Evolutionary conservation across 495 filamentous ascomycete genomes (phyloP).

Genomic region (Aspergillus affinis): DNA sequence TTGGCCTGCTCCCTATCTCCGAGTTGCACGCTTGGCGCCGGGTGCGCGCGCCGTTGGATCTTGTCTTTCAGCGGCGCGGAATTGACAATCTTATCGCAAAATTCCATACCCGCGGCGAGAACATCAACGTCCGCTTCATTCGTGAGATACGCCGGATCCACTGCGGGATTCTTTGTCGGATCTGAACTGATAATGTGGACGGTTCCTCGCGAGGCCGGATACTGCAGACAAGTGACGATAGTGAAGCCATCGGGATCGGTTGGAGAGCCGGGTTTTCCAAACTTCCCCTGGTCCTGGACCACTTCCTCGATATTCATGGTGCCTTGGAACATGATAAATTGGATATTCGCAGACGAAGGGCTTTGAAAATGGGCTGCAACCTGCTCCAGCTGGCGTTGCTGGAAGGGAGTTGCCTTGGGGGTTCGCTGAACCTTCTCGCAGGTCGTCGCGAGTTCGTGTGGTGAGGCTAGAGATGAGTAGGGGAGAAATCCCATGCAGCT

Average conservation of each 20-base stretch:
- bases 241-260: conserved; percentile 21
- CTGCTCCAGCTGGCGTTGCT: conserved; percentile 26
- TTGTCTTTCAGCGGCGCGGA: conserved; percentile 20
- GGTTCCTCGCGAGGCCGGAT: conserved; percentile 51
- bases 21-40: conserved; percentile 20
- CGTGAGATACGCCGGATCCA: conserved; percentile 31
- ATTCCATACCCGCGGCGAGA: conserved; percentile 30
- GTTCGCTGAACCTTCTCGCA: conserved; percentile 22
- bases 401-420: conserved; percentile 23
- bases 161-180: conserved; percentile 20
- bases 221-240: conserved; percentile 24
- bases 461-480: conserved; percentile 21
- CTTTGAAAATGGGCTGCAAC: conserved; percentile 25
- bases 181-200: conserved; percentile 50
- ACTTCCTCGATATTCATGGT: conserved; percentile 15
- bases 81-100: conserved; percentile 23
- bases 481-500: conserved; percentile 30
- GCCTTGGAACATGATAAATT: conserved; percentile 22
- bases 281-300: conserved; percentile 20
- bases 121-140: conserved; percentile 40
- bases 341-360: conserved; percentile 26
- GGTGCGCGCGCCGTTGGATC: conserved; percentile 19
- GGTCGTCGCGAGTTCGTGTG: conserved; percentile 20
- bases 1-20: conserved; percentile 19
- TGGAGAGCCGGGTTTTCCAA: conserved; percentile 12